Evolutionary conservation across 1,284 basidiomycete genomes (phyloP).

Genomic region (Cystobasidium sp.): DNA sequence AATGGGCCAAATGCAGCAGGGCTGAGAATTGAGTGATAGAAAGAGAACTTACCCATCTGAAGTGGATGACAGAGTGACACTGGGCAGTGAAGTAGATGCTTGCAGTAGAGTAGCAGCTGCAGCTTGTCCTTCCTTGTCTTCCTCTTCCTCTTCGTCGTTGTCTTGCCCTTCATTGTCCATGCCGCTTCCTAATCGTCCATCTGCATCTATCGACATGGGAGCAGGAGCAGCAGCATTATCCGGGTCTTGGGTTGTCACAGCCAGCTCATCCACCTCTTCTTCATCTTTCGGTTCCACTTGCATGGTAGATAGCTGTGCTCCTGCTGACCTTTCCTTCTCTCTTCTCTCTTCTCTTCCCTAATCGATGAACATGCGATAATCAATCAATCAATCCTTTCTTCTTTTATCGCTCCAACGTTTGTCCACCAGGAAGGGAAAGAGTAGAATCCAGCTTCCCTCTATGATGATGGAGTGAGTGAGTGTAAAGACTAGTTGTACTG

Average conservation of each 20-base stretch:
- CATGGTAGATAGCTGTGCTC: not conserved
- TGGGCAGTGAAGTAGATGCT: not conserved
- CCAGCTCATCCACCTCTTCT: slow-evolving; percentile 26
- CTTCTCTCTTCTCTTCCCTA: not conserved
- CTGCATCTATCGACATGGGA: not conserved
- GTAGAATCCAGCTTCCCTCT: too few relatives aligned
- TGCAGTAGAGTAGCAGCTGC: slow-evolving; percentile 15
- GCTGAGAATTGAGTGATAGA: not conserved
- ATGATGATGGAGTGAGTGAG: too few relatives aligned
- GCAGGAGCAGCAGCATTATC: not conserved
- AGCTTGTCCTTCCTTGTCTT: not conserved
- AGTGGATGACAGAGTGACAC: not conserved
- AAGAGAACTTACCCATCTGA: not conserved
- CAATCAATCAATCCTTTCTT: not conserved
- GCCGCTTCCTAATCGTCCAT: not conserved
- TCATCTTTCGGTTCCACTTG: slow-evolving; percentile 25
- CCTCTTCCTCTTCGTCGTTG: not conserved
- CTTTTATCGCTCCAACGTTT: not conserved
- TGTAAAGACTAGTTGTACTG: too few relatives aligned
- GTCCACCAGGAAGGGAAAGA: too few relatives aligned
- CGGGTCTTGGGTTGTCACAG: not conserved
- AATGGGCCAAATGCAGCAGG: not conserved
- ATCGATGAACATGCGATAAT: not conserved
- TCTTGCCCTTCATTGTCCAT: not conserved
- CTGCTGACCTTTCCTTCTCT: not conserved